Percentiles rank a stretch among this genome's conserved stretches.
These are phyloP conservation scores for Anthostomella pinea DNA, from an alignment of 2,329 filamentous ascomycete genomes.

Conservation along the genomic window DNA sequence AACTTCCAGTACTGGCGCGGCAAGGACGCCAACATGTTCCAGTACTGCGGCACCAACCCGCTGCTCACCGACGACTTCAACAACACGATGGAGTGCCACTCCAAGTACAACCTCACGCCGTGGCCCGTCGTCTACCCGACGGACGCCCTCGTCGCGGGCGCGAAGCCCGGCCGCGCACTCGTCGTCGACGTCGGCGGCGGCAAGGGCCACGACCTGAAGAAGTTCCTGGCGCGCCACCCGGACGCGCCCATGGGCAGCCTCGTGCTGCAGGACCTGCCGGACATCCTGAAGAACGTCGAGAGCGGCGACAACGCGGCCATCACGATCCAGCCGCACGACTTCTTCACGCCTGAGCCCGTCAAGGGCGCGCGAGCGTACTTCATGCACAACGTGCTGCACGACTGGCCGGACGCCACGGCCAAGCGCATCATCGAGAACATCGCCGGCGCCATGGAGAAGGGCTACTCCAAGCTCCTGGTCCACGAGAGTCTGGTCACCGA, in stretches of 20 bases:
- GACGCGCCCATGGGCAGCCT: conserved; percentile 25
- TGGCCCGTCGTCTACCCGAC: conserved; percentile 37
- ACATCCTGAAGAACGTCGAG: conserved; percentile 26
- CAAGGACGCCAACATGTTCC: no score
- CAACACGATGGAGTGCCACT: no score
- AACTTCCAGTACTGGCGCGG: no score
- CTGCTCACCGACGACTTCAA: no score
- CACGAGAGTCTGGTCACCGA: no score
- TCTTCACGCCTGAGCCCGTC: conserved; percentile 5
- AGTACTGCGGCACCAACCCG: no score
- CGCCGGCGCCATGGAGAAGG: no score
- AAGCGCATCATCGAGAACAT: no score
- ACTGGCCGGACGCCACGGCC: conserved; percentile 3
- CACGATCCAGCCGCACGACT: conserved; percentile 8
- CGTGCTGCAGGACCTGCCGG: conserved; percentile 34
- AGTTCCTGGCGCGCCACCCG: conserved; percentile 30
- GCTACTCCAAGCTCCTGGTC: no score
- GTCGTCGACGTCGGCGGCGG: conserved; percentile 37
- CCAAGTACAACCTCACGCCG: conserved; percentile 35
- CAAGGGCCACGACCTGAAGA: conserved; percentile 36
- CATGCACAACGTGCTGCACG: conserved; percentile 3
- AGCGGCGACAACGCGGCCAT: no score
- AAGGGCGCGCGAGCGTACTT: conserved; percentile 3
- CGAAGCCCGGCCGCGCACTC: conserved; percentile 28
- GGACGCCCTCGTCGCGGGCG: conserved; percentile 25